Evolutionary conservation across 208 protist species (phyloP), one percentile per base, ranked within the genome.

Genomic region (Leptomonas seymouri): DNA sequence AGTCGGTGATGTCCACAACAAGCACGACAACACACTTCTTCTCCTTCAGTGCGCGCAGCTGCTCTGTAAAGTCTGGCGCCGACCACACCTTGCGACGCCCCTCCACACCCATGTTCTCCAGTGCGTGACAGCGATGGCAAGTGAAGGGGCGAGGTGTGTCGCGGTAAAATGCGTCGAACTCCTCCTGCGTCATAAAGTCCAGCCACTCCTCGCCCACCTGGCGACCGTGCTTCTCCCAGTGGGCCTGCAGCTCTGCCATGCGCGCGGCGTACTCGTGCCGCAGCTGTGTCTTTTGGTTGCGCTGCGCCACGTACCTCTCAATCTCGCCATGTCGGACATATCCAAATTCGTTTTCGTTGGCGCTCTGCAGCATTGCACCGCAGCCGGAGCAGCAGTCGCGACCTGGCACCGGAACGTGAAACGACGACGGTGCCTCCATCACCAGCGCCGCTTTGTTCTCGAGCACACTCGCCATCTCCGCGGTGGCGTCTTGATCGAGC

Each of bases 111-210:
- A 96, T 66, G 69, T 97, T 93, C 65, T 95, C 87, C 59, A 97
- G 66, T 23, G 93, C 90, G 62, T 95, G 84, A 65, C 93, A 97
- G 63, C 93, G 90, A 61, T 90, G 79, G 72, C 93, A 97, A 46
- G 89, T 85, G 78, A 94, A 95, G 18, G 93, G 84, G 31, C 66
- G 71, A 2, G 71, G 80, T 14, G 62, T 64, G 59, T 94, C 85
- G 58, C 80, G 82, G 78, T 97, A 96, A 70, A 95, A 94, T 21
- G 90, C 90, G 57, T 95, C 74, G 67, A 97, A 97, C 80, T 97
- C 90, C 36, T 97, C 90, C 69, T 97, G 90, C 20, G 93, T 97
- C 93, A 97, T 97, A 61, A 97, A 97, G 75, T 97, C 93, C 50
- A 97, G 77, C 93, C 93, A 97, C 73, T 97, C 90, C 78, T 97